A percentile compares a stretch with the other conserved stretches of the same genome.
These are phyloP conservation scores for Macrolepiota fuliginosa DNA, from an alignment of 768 basidiomycete genomes.

Conservation along the genomic window DNA sequence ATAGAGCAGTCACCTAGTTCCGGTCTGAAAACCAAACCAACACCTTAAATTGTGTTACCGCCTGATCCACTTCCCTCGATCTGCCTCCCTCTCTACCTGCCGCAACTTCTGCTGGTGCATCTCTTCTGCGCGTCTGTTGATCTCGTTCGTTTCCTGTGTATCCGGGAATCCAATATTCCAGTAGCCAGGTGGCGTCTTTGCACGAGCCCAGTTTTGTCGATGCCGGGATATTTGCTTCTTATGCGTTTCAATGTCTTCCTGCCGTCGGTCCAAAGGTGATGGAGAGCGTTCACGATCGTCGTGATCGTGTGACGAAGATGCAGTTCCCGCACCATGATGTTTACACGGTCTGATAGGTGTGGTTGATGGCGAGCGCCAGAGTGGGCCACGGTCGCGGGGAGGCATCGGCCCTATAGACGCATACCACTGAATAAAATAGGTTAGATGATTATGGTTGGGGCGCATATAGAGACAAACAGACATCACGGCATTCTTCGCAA, in stretches of 20 bases:
- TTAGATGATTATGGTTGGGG: background rate
- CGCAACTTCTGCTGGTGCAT: constrained; percentile 69
- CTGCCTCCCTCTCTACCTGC: constrained; percentile 58
- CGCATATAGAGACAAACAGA: constrained; percentile 28
- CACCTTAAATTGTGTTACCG: constrained; percentile 13
- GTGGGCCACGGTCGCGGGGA: constrained; percentile 56
- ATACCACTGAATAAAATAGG: constrained; percentile 61
- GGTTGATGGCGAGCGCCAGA: constrained; percentile 66
- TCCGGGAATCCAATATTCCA: constrained; percentile 90
- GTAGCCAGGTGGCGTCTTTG: constrained; percentile 80
- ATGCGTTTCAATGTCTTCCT: constrained; percentile 45
- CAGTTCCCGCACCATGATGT: constrained; percentile 17
- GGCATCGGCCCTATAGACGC: constrained; percentile 73
- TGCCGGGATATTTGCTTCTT: constrained; percentile 72
- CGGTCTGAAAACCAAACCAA: background rate
- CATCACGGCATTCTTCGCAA: constrained; percentile 81
- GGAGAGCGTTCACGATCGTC: constrained; percentile 10
- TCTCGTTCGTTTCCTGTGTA: constrained; percentile 76
- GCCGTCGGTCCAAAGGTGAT: constrained; percentile 16
- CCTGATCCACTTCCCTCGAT: constrained; percentile 40
- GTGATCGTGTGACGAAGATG: constrained; percentile 9
- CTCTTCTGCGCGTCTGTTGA: constrained; percentile 70
- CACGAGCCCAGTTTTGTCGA: constrained; percentile 65
- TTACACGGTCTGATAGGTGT: constrained; percentile 30
- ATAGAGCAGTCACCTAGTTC: background rate